These are phyloP conservation scores for Hyaloscypha variabilis DNA, from an alignment of 495 filamentous ascomycete species.

Conservation along the genomic window DNA sequence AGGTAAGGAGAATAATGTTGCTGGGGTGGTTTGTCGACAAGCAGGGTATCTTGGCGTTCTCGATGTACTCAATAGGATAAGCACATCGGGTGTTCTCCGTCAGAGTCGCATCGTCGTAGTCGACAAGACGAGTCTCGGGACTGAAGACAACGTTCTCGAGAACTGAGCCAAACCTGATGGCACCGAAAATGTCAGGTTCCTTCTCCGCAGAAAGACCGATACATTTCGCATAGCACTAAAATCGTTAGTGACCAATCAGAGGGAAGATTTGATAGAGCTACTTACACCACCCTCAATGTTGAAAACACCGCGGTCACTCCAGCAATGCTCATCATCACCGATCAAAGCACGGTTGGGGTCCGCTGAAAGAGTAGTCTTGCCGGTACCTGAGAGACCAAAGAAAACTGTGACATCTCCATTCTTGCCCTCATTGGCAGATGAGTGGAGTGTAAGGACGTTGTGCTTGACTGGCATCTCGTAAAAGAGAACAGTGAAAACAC, in stretches of 20 bases:
- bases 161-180: slow-evolving; percentile 95
- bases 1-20: slow-evolving; percentile 98
- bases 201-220: slow-evolving; percentile 98
- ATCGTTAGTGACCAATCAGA: slow-evolving; percentile 15
- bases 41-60: slow-evolving; percentile 98
- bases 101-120: slow-evolving; percentile 93
- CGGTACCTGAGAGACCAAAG: slow-evolving; percentile 98
- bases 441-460: slow-evolving; percentile 97
- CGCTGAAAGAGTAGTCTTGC: slow-evolving; percentile 97
- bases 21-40: slow-evolving; percentile 81
- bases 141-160: slow-evolving; percentile 99
- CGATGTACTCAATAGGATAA: slow-evolving; percentile 98
- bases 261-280: slow-evolving; percentile 2
- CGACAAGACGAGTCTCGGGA: slow-evolving; percentile 82
- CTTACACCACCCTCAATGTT: slow-evolving; percentile 91
- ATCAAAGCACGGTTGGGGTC: slow-evolving; percentile 96
- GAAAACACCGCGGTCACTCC: slow-evolving; percentile 95
- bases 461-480: slow-evolving; percentile 99
- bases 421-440: slow-evolving; percentile 88
- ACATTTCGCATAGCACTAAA: slow-evolving; percentile 92
- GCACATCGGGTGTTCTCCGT: slow-evolving; percentile 98
- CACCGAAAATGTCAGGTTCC: slow-evolving; percentile 97
- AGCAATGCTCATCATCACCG: slow-evolving; percentile 99
- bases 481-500: slow-evolving; percentile 98
- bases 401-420: slow-evolving; percentile 94